Evolutionary conservation across 208 protist genomes (phyloP).

Genomic region (Herpetomonas samuelpessoai): DNA sequence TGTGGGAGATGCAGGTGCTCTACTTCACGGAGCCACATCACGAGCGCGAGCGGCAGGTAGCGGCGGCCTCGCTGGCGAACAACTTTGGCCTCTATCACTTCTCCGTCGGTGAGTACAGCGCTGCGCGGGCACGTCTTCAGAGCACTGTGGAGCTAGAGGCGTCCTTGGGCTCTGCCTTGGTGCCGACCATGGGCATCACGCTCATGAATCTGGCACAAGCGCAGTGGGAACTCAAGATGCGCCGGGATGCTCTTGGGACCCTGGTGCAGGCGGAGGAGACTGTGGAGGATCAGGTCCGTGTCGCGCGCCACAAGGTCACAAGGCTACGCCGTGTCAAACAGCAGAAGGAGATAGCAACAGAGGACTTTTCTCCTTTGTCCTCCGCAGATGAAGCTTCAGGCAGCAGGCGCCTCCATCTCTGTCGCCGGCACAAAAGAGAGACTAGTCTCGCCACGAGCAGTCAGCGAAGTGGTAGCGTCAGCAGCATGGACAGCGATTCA

Average conservation of each 20-base stretch:
- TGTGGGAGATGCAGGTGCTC: conserved; percentile 44
- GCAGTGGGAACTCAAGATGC: conserved; percentile 32
- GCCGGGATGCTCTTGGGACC: conserved; percentile 30
- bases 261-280: conserved; percentile 49
- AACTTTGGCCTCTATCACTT: conserved; percentile 87
- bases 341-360: not conserved
- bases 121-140: conserved; percentile 43
- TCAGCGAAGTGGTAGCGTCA: not conserved
- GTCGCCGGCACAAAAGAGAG: too few species aligned
- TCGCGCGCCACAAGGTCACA: conserved; percentile 10
- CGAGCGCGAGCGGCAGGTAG: conserved; percentile 34
- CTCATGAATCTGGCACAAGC: conserved; percentile 80
- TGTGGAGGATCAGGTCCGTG: conserved; percentile 50
- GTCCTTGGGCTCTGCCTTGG: conserved; percentile 17
- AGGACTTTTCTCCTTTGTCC: too few species aligned
- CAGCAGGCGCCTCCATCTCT: not conserved
- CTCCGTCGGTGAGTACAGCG: conserved; percentile 65
- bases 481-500: not conserved
- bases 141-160: conserved; percentile 57
- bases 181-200: conserved; percentile 67
- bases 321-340: not conserved
- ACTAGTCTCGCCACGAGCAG: too few species aligned
- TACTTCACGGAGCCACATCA: conserved; percentile 44
- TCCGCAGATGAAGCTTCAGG: not conserved
- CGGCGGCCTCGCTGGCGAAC: conserved; percentile 52